phyloP scores from a whole-genome alignment of 2,329 filamentous ascomycete genomes.

The Rhynchosporium secalis region DNA sequence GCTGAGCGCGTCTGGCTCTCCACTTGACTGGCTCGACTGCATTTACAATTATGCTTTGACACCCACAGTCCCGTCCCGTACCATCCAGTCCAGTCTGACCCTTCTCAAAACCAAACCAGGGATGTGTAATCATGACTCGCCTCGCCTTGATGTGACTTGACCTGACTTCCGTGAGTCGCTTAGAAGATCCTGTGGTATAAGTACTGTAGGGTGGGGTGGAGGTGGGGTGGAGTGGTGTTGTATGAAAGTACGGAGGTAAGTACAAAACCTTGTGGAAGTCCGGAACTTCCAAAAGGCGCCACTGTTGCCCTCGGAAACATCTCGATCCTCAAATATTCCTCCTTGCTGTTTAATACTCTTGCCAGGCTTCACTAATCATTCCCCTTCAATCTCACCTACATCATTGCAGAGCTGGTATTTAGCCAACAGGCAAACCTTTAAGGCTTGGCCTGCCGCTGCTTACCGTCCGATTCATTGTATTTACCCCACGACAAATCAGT shows the following conservation, averaged over 20 bases:
- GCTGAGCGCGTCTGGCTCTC: background rate
- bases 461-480: background rate
- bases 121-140: no score
- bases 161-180: background rate
- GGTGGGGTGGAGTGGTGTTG: background rate
- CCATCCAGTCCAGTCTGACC: background rate
- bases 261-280: conserved; percentile 8
- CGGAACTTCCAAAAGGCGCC: conserved; percentile 3
- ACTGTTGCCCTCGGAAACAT: background rate
- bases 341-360: background rate
- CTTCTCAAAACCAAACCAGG: no score
- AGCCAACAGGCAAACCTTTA: background rate
- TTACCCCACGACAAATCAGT: conserved; percentile 11
- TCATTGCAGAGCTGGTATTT: background rate
- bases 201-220: background rate
- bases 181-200: no score
- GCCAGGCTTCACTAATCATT: background rate
- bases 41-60: background rate
- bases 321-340: background rate
- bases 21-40: background rate
- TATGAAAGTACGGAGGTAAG: background rate
- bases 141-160: background rate
- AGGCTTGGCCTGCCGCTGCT: background rate
- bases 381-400: background rate
- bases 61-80: background rate